These are phyloP conservation scores for Scenedesmus sp. DNA, from an alignment of 163 green algal genomes.

Conservation along the genomic window DNA sequence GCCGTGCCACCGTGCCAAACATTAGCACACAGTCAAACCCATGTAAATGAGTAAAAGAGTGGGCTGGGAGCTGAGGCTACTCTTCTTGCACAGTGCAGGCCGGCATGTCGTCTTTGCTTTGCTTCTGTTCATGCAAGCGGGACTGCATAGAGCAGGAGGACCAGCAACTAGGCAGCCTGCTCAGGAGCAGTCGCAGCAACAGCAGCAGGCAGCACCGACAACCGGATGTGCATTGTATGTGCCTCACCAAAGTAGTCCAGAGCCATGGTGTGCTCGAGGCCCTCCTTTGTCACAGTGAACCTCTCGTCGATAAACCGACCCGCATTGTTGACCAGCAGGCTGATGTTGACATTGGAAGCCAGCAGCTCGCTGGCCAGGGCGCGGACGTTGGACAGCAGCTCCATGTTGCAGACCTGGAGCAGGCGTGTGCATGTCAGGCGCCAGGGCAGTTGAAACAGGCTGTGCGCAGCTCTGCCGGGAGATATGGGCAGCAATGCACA, in stretches of 20 bases:
- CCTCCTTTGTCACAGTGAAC: conserved; percentile 30
- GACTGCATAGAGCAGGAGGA: not conserved
- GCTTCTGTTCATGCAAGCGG: too few species aligned
- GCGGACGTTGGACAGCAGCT: conserved; percentile 26
- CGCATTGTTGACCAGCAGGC: conserved; percentile 46
- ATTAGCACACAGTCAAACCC: too few species aligned
- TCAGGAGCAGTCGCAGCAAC: not conserved
- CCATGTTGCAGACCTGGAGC: conserved; percentile 44
- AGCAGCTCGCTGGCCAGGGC: conserved; percentile 32
- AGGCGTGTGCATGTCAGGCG: too few species aligned
- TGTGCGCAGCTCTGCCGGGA: not conserved
- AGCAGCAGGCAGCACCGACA: not conserved
- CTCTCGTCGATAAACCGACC: conserved; percentile 23
- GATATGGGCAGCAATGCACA: too few species aligned
- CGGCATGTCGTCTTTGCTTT: too few species aligned
- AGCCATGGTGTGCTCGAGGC: conserved; percentile 46
- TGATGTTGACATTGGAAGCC: conserved; percentile 12
- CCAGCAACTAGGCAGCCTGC: not conserved
- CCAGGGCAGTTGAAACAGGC: too few species aligned
- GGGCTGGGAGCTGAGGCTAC: too few species aligned
- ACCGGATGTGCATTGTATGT: not conserved
- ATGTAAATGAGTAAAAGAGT: too few species aligned
- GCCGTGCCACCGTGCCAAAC: too few species aligned
- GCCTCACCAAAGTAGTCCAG: conserved; percentile 37
- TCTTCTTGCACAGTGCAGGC: too few species aligned